Evolutionary conservation across 192 early-diverging fungal species (phyloP).

Genomic region (Coemansia umbellata): DNA sequence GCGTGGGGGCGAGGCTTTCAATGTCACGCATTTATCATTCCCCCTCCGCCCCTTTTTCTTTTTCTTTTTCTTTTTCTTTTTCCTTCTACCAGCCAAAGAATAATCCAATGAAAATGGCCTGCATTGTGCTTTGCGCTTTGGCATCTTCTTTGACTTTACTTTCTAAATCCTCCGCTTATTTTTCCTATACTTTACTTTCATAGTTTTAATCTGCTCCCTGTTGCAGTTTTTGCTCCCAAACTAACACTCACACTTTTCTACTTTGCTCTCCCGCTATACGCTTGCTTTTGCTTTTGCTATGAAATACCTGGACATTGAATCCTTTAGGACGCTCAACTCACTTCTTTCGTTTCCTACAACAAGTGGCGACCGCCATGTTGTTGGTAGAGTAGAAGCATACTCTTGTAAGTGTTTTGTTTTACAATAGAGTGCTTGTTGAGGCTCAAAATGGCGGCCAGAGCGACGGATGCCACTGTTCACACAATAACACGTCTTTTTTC

Average conservation of each 20-base stretch:
- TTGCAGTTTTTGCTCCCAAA: no score
- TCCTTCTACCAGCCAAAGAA: neutral
- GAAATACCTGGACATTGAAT: slow-evolving; percentile 84
- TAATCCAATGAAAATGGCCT: neutral
- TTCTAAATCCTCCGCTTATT: neutral
- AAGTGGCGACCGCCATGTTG: slow-evolving; percentile 73
- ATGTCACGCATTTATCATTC: no score
- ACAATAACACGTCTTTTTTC: no score
- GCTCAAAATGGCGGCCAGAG: no score
- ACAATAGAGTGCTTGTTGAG: no score
- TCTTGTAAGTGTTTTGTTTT: slow-evolving; percentile 81
- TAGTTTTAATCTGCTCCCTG: no score
- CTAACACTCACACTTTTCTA: neutral
- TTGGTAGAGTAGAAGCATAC: slow-evolving; percentile 88
- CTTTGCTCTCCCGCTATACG: slow-evolving; percentile 1
- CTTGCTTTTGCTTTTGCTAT: slow-evolving; percentile 41
- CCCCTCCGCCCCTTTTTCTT: no score
- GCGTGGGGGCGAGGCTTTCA: no score
- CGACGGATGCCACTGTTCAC: no score
- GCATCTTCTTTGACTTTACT: neutral
- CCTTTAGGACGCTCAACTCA: slow-evolving; percentile 82
- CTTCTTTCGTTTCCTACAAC: slow-evolving; percentile 76
- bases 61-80: neutral
- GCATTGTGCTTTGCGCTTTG: slow-evolving; percentile 1
- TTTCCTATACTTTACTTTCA: slow-evolving; percentile 2